Evolutionary conservation across 2,329 filamentous ascomycete species (phyloP), one percentile per base, ranked within the genome.

Genomic region (Penicillium palitans): DNA sequence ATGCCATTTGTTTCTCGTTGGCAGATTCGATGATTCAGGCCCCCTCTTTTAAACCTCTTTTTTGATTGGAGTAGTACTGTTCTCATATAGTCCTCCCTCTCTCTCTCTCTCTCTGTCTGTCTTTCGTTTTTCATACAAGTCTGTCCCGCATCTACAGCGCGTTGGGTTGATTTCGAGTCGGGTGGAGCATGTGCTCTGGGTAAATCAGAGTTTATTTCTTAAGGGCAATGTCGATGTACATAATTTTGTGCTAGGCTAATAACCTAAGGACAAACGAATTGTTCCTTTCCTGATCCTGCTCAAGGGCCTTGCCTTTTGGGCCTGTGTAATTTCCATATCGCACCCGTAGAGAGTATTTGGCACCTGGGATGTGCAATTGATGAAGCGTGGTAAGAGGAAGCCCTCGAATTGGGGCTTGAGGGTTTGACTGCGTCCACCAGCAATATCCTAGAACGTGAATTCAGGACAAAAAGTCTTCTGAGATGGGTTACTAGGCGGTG

Each of bases 1-100:
- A 48, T 56, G 52, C 44, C 50, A 47, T 54, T 41, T 54, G 29
- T 13, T 54, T 41, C 25, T 35, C 29, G 21, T 19, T 54, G 55
- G 40, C 39, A 46, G 46, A 51, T 46, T 15, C 9, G 40, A 57
- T 25, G 24, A 52, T 46, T 17, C 31, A 57, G 25, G 25, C 25
- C 39, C 25, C 13, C 17, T 37, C 29, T 44, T 37, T 29, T 21
- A 24, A 45, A 25, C 24, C 15, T 33, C 9, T 37, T 15, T 52
- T n/a, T 21, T 39, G 6, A 35, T 55, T 50, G 29, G 25, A 50
- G 45, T 49, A 50, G 52, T n/a, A 35, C 5, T 50, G 45, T 41
- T 41, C 27, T 21, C 27, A 37, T 35, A 31, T 24, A 37, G 52
- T 42, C 12, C 12, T n/a, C 8, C 17, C n/a, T 12, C n/a, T 6